Percentiles rank a stretch among this genome's conserved stretches.
These are phyloP conservation scores for Tritrichomonas foetus DNA, from an alignment of 208 protist species.

Conservation along the genomic window DNA sequence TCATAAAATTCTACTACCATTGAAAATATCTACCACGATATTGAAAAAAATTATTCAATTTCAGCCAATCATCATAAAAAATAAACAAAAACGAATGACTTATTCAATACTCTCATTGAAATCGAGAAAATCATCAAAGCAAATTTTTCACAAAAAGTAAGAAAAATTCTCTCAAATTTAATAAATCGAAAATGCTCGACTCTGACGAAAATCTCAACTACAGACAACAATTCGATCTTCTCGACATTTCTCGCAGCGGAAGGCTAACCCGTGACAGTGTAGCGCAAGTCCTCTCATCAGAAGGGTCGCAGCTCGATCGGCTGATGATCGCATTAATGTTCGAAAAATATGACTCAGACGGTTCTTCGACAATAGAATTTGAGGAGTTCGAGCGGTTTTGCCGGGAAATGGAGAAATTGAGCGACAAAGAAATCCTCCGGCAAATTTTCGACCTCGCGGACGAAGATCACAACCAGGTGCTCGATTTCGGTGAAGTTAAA, in stretches of 20 bases:
- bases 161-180: too few species aligned
- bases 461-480: neutral
- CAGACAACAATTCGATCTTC: neutral
- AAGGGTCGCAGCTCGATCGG: neutral
- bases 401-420: neutral
- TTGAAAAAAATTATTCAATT: too few species aligned
- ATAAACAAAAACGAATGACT: too few species aligned
- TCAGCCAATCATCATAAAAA: too few species aligned
- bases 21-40: too few species aligned
- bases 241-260: neutral
- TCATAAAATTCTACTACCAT: too few species aligned
- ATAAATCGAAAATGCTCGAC: too few species aligned
- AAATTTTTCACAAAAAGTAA: too few species aligned
- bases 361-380: neutral
- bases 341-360: neutral
- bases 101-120: too few species aligned
- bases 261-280: neutral
- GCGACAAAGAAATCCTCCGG: neutral
- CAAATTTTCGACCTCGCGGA: neutral
- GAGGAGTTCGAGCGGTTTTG: neutral
- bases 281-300: neutral
- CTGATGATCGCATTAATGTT: neutral
- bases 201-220: neutral
- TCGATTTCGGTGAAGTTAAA: neutral
- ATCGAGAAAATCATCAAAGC: too few species aligned